Conservation (phyloP, 177 flowering plant species). For the Vitis hybrid region DNA sequence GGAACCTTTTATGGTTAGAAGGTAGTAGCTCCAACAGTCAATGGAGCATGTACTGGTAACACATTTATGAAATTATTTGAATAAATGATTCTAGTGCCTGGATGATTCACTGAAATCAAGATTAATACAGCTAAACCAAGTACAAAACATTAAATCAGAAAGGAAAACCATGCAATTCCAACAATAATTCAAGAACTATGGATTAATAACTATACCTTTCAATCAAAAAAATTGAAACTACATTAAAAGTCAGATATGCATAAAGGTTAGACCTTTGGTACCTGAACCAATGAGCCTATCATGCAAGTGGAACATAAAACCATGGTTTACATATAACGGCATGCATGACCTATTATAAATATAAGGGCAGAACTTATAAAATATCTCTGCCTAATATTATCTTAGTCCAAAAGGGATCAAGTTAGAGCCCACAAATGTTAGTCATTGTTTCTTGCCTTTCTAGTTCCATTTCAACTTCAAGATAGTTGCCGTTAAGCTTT, state of each 20-base stretch:
- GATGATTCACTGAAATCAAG: not conserved
- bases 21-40: conserved; percentile 1
- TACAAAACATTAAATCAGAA: not conserved
- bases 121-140: not conserved
- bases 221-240: not conserved
- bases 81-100: not conserved
- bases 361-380: too few species aligned
- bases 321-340: not conserved
- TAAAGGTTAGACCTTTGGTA: not conserved
- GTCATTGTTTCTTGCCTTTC: not conserved
- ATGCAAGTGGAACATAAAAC: too few species aligned
- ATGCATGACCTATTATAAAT: too few species aligned
- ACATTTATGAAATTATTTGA: not conserved
- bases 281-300: not conserved
- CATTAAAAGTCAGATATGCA: not conserved
- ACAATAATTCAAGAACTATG: not conserved
- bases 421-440: not conserved
- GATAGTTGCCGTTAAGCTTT: too few species aligned
- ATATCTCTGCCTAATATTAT: not conserved
- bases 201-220: not conserved
- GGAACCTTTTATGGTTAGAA: not conserved
- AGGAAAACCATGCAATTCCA: not conserved
- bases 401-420: not conserved
- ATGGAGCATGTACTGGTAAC: not conserved
- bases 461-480: not conserved